A percentile compares a stretch with the other conserved stretches of the same genome.
These are phyloP conservation scores for Xylaria castorea DNA, from an alignment of 495 filamentous ascomycete genomes.

Conservation along the genomic window DNA sequence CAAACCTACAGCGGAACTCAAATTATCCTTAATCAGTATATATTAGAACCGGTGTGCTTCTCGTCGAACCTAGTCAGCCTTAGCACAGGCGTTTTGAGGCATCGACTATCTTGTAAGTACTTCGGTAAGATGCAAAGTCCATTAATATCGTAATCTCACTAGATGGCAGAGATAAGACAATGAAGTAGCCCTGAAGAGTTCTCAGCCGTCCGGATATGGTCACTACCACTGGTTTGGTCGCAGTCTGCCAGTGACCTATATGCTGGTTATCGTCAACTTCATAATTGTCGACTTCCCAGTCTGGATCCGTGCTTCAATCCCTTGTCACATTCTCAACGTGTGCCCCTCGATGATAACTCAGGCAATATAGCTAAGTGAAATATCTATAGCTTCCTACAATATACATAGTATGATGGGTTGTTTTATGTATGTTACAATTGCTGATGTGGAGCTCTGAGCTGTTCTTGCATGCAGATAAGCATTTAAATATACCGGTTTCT, in stretches of 20 bases:
- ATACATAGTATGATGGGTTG: not conserved
- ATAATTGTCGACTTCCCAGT: not conserved
- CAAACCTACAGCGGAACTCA: not conserved
- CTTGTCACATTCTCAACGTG: not conserved
- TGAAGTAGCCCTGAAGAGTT: not conserved
- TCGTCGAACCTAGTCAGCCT: not conserved
- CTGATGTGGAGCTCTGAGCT: constrained; percentile 2
- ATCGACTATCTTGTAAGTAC: not conserved
- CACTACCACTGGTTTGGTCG: not conserved
- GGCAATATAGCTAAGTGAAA: not conserved
- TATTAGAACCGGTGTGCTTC: not conserved
- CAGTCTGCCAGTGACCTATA: not conserved
- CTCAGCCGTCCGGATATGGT: not conserved
- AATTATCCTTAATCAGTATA: not conserved
- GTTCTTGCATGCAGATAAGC: constrained; percentile 9
- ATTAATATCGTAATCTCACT: not conserved
- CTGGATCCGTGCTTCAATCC: not conserved
- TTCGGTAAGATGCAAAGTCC: not conserved
- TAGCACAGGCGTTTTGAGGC: not conserved
- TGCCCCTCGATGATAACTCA: not conserved
- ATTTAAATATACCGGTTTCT: not conserved
- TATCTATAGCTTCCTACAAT: not conserved
- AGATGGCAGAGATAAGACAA: not conserved
- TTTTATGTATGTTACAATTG: constrained; percentile 4
- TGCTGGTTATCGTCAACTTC: not conserved